Base-by-base conservation (phyloP, 208 protist species). In the Wallacemonas collosoma region DNA sequence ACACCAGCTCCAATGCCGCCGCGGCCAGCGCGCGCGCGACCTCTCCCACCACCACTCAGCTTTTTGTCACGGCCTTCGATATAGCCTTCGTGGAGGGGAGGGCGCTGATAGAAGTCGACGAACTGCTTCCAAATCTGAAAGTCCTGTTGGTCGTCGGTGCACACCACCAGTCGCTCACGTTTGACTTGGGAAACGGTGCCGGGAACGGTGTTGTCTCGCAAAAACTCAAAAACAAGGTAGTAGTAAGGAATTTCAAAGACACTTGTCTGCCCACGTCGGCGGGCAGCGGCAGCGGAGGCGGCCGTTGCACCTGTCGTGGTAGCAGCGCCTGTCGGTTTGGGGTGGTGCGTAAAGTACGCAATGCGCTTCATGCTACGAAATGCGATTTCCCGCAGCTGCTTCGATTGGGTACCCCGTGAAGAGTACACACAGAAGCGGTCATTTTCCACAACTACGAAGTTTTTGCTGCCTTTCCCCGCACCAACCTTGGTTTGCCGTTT, bases 111-210 rank as follows among this genome's bases (percentile, higher is more conserved):
- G 3, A 83, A 48, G 35, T 94, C 85, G 2, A 86, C 70, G 60
- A 95, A 94, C 60, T 90, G 69, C 67, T 90, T 82, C 88, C 88
- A 95, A 68, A 89, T 83, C 35, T 85, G 71, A 76, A 91, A 94
- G 62, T 94, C 91, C 45, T 92, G 84, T 38, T 75, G 73, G 57
- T 94, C 83, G 17, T 95, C 88, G 6, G 91, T 95, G 71, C 88
- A 95, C 2, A 95, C 74, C 2, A 94, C 88, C 9, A 93, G 51
- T 35, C 88, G 83, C 55, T 95, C 91, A 17, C 88, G 80, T 62
- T 93, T 94, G 45, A 75, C 80, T 1, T 88, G 74, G 7, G 54
- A 36, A 3, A 77, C 40, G 9, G 75, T 80, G 17, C 41, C 74
- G 1, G 63, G 57, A 2, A 73, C 55, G 15, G 82, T 80, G 45